Evolutionary conservation across 495 filamentous ascomycete genomes (phyloP), one percentile per base, ranked within the genome.

Genomic region (Immersiella caudata): DNA sequence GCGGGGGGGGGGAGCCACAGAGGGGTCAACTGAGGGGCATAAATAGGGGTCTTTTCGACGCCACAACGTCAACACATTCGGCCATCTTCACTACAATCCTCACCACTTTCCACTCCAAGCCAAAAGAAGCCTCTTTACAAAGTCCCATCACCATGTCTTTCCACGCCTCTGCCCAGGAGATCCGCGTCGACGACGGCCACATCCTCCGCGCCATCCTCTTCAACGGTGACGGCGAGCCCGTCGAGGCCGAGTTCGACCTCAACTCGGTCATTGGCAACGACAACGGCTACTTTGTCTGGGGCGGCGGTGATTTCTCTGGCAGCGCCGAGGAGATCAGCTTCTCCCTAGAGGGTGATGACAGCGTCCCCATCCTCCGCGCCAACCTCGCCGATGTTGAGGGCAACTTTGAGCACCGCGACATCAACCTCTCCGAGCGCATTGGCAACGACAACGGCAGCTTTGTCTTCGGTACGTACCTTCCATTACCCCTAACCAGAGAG

Each of bases 281-380:
- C 52, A 65, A 85, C 22, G 83, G 84, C 0, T 22, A 25, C 7
- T 84, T 86, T 60, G 64, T 71, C 24, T 86, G 84, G 84, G 81
- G 72, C 3, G 82, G 78, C 11, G 49, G 52, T 7, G 68, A 78
- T 71, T 86, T 85, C 72, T 54, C 74, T 18, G 51, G 71, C 4
- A 78, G 69, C 27, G 81, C 84, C 51, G 56, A 77, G n/a, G 57
- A 78, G 4, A 75, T 84, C 59, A 52, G 20, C 58, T 81, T 86
- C 57, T 20, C 64, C 0, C 21, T 79, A 6, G 83, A 86, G 69
- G 82, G 82, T 6, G 80, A 69, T 9, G 76, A 71, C 14, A 36
- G 27, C 6, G 74, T 75, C 16, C 75, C 75, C 29, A 27, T 77
- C 25, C 75, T 78, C 36, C 76, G 75, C 18, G 76, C 75, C 9